These are phyloP conservation scores for Dissophora globulifera DNA, from an alignment of 192 early-diverging fungal genomes.

Conservation along the genomic window DNA sequence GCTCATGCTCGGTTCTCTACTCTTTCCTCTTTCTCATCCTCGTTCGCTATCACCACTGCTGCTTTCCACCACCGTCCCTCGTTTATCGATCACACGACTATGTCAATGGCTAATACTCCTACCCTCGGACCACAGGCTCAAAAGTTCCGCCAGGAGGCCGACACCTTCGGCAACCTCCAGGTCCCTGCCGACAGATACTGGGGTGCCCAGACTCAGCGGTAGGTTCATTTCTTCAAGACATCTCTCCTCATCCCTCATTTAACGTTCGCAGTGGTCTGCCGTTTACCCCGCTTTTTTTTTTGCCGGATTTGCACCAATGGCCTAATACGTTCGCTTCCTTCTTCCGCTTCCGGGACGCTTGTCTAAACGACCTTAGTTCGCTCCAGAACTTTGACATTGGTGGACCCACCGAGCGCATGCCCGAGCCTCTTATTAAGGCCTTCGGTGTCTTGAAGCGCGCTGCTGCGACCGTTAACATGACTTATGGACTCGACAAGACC, in stretches of 20 bases:
- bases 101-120: slow-evolving; percentile 31
- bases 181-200: slow-evolving; percentile 97
- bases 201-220: slow-evolving; percentile 97
- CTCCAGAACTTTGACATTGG: slow-evolving; percentile 99
- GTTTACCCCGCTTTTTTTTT: slow-evolving; percentile 17
- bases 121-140: slow-evolving; percentile 57
- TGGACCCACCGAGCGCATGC: slow-evolving; percentile 92
- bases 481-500: slow-evolving; percentile 83
- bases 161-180: slow-evolving; percentile 95
- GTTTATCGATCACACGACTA: not conserved
- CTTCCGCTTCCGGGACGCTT: no score
- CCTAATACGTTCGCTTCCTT: no score
- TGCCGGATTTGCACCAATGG: no score
- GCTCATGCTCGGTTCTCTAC: not conserved
- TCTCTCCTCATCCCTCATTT: not conserved
- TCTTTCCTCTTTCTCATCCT: not conserved
- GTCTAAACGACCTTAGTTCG: slow-evolving; percentile 63
- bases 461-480: slow-evolving; percentile 93
- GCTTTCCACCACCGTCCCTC: no score
- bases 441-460: slow-evolving; percentile 97
- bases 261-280: not conserved
- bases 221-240: slow-evolving; percentile 8
- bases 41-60: not conserved
- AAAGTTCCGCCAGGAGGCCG: slow-evolving; percentile 78
- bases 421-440: slow-evolving; percentile 92